Evolutionary conservation across 225 moss, liverwort and hornwort genomes (phyloP).

Genomic region (Lunularia cruciata): DNA sequence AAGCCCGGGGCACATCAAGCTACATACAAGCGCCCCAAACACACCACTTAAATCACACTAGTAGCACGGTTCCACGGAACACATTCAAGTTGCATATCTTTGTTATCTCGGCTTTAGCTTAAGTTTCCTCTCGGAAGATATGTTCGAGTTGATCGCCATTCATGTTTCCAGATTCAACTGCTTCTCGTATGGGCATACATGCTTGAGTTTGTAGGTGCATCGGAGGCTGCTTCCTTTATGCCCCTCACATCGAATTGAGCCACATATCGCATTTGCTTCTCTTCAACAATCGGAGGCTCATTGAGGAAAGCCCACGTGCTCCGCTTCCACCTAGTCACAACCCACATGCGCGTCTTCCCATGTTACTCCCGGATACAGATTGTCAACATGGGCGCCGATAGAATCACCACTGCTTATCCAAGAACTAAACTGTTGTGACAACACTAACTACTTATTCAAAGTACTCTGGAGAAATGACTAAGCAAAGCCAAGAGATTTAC

Average conservation of each 20-base stretch:
- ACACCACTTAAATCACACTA: not conserved
- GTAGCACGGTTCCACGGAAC: not conserved
- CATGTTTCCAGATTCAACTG: not conserved
- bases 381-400: no score
- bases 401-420: no score
- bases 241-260: slow-evolving; percentile 32
- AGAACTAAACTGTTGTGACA: not conserved
- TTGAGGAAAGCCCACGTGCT: slow-evolving; percentile 44
- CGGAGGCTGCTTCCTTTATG: not conserved
- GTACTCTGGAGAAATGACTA: not conserved
- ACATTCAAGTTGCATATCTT: not conserved
- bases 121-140: no score
- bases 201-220: not conserved
- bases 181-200: not conserved
- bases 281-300: slow-evolving; percentile 24
- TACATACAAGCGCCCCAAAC: not conserved
- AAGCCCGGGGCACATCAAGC: not conserved
- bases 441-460: no score
- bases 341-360: no score
- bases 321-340: slow-evolving; percentile 35
- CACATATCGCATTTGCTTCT: slow-evolving; percentile 9
- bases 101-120: no score
- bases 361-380: no score
- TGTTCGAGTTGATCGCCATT: no score
- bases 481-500: not conserved